Evolutionary conservation across 257 asterid genomes (phyloP), one percentile per base, ranked within the genome.

Genomic region (Solanum sparsipilum): DNA sequence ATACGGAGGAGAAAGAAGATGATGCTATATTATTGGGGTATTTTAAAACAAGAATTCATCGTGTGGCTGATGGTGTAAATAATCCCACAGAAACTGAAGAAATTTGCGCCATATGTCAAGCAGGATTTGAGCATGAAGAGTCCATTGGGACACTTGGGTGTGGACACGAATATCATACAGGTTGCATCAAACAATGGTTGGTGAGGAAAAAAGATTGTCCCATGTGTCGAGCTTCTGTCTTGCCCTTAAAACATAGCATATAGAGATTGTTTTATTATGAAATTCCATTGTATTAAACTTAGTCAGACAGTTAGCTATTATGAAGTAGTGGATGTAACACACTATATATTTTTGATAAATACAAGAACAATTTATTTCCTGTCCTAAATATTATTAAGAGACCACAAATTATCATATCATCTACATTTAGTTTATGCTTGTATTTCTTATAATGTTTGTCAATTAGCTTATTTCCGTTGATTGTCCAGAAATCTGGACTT

Each of bases 171-270:
- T 88, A 71, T 27, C 90, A 88, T n/a, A 41, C 29, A 1, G 13
- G 75, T 0, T 88, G 90, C 82, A 84, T 88, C n/a, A 36, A 74
- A 27, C 44, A 63, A 16, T 88, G 88, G 86, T 32, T 88, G 88
- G 4, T 27, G 5, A 36, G 32, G 39, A 74, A 74, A 23, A 88
- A 71, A 13, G 29, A 36, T 56, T 88, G 86, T 41, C 60, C 90
- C 8, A 7, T 88, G 1, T 88, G 90, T 70, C 76, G 52, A 58
- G 88, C 85, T 21, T 31, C 58, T 3, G 78, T 73, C 34, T 18
- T 73, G 6, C 29, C 46, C 15, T n/a, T n/a, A n/a, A n/a, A n/a
- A n/a, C n/a, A n/a, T n/a, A n/a, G n/a, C n/a, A n/a, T n/a, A n/a
- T n/a, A n/a, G n/a, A n/a, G n/a, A n/a, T n/a, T n/a, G n/a, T n/a